These are phyloP conservation scores for Allium sativum DNA, from an alignment of 106 monocot genomes.

Conservation along the genomic window DNA sequence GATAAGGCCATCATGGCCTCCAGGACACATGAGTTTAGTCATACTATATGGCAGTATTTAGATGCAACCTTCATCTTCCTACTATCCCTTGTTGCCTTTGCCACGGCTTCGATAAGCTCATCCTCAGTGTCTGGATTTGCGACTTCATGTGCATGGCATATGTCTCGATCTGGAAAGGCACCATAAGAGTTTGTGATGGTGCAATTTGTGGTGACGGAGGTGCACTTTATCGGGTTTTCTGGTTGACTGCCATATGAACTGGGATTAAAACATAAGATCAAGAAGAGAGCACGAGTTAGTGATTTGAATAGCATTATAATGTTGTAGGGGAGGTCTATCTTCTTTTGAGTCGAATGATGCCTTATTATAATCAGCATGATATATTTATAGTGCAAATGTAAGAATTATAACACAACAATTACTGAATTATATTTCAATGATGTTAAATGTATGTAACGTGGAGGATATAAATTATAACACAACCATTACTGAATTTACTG, in stretches of 20 bases:
- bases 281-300: no score
- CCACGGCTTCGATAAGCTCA: conserved; percentile 27
- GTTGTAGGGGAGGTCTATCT: no score
- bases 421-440: no score
- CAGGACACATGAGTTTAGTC: conserved; percentile 52
- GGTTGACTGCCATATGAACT: conserved; percentile 13
- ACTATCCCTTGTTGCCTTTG: conserved; percentile 12
- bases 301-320: no score
- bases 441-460: no score
- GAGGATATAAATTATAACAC: no score
- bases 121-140: conserved; percentile 23
- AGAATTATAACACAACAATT: no score
- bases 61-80: conserved; percentile 43
- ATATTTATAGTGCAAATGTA: no score
- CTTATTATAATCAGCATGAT: no score
- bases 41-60: conserved; percentile 36
- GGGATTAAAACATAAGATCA: no score
- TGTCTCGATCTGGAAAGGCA: conserved; percentile 30
- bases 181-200: conserved; percentile 40
- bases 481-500: no score
- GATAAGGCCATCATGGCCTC: conserved; percentile 24
- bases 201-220: conserved; percentile 13
- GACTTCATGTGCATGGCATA: conserved; percentile 14
- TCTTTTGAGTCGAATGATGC: no score
- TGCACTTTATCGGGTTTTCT: conserved; percentile 16